Evolutionary conservation across 108 stramenopile species (phyloP).

Genomic region (Craspedostauros australis): DNA sequence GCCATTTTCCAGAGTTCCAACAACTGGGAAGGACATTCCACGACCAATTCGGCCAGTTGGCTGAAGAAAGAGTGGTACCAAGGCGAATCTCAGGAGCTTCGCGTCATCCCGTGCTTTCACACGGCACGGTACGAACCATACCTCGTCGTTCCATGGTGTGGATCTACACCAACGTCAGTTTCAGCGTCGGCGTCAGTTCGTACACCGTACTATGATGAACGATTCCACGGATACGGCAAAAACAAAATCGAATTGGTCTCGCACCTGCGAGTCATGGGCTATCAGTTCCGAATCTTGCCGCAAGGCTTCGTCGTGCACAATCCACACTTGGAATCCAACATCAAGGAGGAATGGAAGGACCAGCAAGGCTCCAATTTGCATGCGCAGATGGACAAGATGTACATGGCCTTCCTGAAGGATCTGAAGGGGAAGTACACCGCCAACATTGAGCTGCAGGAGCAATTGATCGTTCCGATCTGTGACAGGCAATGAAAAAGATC

Average conservation of each 20-base stretch:
- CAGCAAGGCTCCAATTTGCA: conserved; percentile 35
- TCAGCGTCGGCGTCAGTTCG: no score
- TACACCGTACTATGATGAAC: conserved; percentile 85
- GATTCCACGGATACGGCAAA: conserved; percentile 84
- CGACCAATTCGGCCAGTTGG: conserved; percentile 69
- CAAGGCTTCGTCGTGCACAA: conserved; percentile 76
- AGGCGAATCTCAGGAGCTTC: conserved; percentile 17
- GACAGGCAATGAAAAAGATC: neutral
- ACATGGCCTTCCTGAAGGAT: conserved; percentile 48
- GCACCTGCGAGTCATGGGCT: conserved; percentile 57
- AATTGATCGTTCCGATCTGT: neutral
- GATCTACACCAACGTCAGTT: conserved; percentile 12
- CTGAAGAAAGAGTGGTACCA: conserved; percentile 57
- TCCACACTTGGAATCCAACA: conserved; percentile 72
- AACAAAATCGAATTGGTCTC: conserved; percentile 84
- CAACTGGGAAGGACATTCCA: conserved; percentile 81
- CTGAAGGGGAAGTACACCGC: conserved; percentile 39
- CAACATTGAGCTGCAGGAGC: neutral
- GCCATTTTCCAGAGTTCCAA: conserved; percentile 63
- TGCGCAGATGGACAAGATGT: conserved; percentile 63
- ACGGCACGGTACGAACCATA: conserved; percentile 86
- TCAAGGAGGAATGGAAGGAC: conserved; percentile 69
- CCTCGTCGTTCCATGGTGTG: conserved; percentile 77
- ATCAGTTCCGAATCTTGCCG: conserved; percentile 59
- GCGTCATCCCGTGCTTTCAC: conserved; percentile 63